A percentile compares a stretch with the other conserved stretches of the same genome.
These are phyloP conservation scores for Pseudocercospora vitis DNA, from an alignment of 2,329 filamentous ascomycete genomes.

Conservation along the genomic window DNA sequence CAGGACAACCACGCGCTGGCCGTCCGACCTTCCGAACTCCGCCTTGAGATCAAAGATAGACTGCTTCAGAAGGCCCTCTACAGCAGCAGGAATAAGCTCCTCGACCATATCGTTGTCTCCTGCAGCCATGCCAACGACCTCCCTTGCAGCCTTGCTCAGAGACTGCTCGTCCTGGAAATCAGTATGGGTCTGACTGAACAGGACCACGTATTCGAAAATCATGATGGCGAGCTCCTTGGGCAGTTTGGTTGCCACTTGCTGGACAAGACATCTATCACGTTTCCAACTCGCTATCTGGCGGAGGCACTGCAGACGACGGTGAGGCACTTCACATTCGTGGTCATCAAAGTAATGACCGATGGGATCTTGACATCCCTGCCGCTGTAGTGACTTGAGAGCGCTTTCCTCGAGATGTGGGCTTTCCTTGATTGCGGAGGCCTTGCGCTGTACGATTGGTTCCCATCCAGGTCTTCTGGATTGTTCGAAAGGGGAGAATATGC, in stretches of 20 bases:
- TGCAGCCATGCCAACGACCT: constrained; percentile 13
- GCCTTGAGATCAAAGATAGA: constrained; percentile 14
- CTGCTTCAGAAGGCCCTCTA: constrained; percentile 16
- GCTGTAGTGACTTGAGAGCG: constrained; percentile 15
- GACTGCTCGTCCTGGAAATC: constrained; percentile 3
- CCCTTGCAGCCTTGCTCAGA: constrained; percentile 7
- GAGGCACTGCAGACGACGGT: constrained; percentile 15
- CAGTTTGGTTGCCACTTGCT: constrained; percentile 14
- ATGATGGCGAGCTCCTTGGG: constrained; percentile 20
- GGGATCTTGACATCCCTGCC: constrained; percentile 19
- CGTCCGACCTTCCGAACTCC: constrained; percentile 13
- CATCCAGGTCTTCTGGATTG: constrained; percentile 4
- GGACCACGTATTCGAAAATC: constrained; percentile 17
- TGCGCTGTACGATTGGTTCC: constrained; percentile 14
- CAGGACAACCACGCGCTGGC: constrained; percentile 12
- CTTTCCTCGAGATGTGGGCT: constrained; percentile 12
- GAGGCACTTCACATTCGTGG: constrained; percentile 17
- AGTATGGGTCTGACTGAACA: constrained; percentile 9
- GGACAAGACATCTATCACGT: constrained; percentile 10
- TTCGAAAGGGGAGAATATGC: no score
- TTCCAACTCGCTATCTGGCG: constrained; percentile 17
- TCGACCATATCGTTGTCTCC: constrained; percentile 2
- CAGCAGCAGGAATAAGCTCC: no score
- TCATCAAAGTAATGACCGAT: constrained; percentile 13
- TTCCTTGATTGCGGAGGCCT: constrained; percentile 11